phyloP scores from a whole-genome alignment of 129 eudicot genomes.

The Tanacetum coccineum region DNA sequence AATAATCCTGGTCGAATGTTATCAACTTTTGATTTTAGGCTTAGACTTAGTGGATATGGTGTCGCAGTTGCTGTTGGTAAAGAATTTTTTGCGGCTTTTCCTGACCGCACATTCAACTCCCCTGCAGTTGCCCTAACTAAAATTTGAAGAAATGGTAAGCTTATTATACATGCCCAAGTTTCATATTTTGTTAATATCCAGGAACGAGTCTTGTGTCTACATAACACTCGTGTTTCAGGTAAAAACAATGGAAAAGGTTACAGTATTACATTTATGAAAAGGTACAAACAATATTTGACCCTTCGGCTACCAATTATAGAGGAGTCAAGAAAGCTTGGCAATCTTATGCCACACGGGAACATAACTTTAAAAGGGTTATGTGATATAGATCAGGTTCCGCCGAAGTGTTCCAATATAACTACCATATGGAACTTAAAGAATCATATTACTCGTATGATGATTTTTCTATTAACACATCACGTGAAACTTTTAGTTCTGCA shows the following conservation, averaged over 20 bases:
- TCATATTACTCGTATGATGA: no score
- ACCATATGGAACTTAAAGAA: no score
- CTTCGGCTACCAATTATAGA: constrained; percentile 61
- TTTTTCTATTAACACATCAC: no score
- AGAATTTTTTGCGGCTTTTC: no score
- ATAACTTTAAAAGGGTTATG: constrained; percentile 26
- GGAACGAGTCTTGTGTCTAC: not conserved
- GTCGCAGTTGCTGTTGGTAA: constrained; percentile 69
- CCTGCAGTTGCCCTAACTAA: no score
- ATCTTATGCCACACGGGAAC: constrained; percentile 74
- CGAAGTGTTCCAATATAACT: no score
- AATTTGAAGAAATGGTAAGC: constrained; percentile 76
- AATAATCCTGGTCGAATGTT: not conserved
- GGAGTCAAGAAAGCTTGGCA: constrained; percentile 68
- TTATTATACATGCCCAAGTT: not conserved
- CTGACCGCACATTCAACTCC: no score
- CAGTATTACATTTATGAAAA: constrained; percentile 73
- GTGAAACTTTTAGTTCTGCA: no score
- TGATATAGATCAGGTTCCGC: no score
- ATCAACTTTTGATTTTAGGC: constrained; percentile 48
- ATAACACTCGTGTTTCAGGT: constrained; percentile 42
- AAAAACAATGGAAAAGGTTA: constrained; percentile 86
- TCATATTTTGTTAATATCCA: constrained; percentile 6
- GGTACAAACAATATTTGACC: constrained; percentile 90
- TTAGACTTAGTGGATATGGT: constrained; percentile 88